Evolutionary conservation across 805 yeast species (phyloP).

Genomic region (Komagataella phaffii): DNA sequence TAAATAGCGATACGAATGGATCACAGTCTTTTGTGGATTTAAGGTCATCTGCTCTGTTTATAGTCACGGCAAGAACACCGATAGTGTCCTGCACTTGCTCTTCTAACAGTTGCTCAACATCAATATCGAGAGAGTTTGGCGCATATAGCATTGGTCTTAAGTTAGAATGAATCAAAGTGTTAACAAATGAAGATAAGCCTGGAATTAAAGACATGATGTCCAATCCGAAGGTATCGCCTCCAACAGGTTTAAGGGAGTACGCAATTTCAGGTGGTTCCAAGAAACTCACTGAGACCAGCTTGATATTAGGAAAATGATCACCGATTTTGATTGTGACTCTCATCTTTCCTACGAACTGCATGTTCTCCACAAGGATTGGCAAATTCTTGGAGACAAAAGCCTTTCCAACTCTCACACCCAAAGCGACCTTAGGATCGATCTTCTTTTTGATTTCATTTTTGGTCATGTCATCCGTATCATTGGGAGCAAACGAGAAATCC

Average conservation of each 20-base stretch:
- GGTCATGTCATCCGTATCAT: constrained; percentile 76
- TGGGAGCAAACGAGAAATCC: constrained; percentile 72
- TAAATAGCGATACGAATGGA: constrained; percentile 40
- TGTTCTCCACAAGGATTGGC: constrained; percentile 72
- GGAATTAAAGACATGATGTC: constrained; percentile 80
- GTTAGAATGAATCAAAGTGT: constrained; percentile 51
- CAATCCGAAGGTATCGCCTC: constrained; percentile 79
- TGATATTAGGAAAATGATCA: constrained; percentile 66
- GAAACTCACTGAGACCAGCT: constrained; percentile 54
- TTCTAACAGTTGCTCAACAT: constrained; percentile 60
- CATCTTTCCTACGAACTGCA: constrained; percentile 63
- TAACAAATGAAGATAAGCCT: constrained; percentile 63
- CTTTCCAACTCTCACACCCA: constrained; percentile 73
- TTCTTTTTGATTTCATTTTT: constrained; percentile 56
- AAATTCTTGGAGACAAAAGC: constrained; percentile 64
- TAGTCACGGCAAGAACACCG: constrained; percentile 55
- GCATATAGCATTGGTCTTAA: constrained; percentile 73
- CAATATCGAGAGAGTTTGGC: constrained; percentile 66
- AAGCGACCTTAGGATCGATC: constrained; percentile 67
- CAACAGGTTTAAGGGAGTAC: constrained; percentile 73
- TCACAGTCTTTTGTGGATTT: constrained; percentile 30
- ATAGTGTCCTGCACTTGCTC: constrained; percentile 51
- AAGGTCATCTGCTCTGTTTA: constrained; percentile 37
- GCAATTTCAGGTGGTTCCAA: constrained; percentile 71
- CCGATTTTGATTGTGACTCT: constrained; percentile 48